These are phyloP conservation scores for Pelargonium australe DNA, from an alignment of 441 rosid genomes.

Conservation along the genomic window DNA sequence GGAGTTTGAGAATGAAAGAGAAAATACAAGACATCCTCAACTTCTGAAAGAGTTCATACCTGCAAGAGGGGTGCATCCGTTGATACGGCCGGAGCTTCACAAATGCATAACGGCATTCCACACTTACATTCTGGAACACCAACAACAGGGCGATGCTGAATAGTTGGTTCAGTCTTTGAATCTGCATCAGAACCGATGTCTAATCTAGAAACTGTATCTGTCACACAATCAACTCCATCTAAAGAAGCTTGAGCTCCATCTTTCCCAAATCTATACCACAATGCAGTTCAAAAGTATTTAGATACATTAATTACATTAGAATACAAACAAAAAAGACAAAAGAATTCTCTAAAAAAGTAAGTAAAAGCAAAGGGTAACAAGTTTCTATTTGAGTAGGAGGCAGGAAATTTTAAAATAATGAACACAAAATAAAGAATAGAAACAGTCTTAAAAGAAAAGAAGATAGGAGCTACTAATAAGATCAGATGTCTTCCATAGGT, in stretches of 20 bases:
- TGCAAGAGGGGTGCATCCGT: conserved; percentile 27
- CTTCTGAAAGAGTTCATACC: conserved; percentile 24
- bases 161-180: conserved; percentile 30
- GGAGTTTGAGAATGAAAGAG: conserved; percentile 11
- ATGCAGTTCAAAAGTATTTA: conserved; percentile 9
- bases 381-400: no score
- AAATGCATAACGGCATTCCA: conserved; percentile 92
- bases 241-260: conserved; percentile 28
- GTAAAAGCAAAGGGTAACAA: no score
- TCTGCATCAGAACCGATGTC: conserved; percentile 35
- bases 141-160: conserved; percentile 25
- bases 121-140: conserved; percentile 64
- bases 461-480: no score
- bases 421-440: no score
- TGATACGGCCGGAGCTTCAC: conserved; percentile 56
- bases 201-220: conserved; percentile 46
- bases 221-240: conserved; percentile 34
- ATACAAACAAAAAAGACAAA: neutral
- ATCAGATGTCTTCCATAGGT: no score
- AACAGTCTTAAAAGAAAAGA: no score
- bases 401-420: no score
- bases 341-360: no score
- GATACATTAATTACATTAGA: no score
- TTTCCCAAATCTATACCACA: conserved; percentile 38
- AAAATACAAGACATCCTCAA: conserved; percentile 1